A percentile compares a stretch with the other conserved stretches of the same genome.
Evolutionary conservation across 768 basidiomycete species (phyloP).

Genomic region (Amanita exitialis): DNA sequence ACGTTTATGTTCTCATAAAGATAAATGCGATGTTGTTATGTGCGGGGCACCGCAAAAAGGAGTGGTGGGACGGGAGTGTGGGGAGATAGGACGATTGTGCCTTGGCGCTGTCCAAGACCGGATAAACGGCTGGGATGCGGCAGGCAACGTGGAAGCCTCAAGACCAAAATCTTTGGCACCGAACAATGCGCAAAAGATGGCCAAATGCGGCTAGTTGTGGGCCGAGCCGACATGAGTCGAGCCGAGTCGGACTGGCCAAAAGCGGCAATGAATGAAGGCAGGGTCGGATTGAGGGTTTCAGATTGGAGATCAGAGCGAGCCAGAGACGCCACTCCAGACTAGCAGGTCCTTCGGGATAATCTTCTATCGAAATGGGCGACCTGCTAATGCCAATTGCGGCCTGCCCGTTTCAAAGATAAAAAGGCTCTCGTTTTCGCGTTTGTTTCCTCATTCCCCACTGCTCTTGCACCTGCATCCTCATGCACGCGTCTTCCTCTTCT

Average conservation of each 20-base stretch:
- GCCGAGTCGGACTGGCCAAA: background rate
- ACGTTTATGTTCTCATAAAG: background rate
- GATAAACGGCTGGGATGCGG: background rate
- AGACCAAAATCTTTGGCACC: background rate
- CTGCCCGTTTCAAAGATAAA: slow-evolving; percentile 18
- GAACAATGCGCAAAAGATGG: background rate
- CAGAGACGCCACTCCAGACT: slow-evolving; percentile 3
- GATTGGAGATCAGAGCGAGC: no score
- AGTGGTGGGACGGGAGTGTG: no score
- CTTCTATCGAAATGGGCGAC: no score
- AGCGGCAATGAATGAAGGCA: slow-evolving; percentile 1
- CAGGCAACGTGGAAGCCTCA: background rate
- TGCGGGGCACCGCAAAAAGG: no score
- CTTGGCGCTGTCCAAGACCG: background rate
- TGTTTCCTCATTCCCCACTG: slow-evolving; percentile 14
- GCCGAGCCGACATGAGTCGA: background rate
- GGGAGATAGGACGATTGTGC: background rate
- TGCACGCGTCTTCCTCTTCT: slow-evolving; percentile 9
- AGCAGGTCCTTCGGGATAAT: slow-evolving; percentile 8
- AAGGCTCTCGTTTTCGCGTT: slow-evolving; percentile 17
- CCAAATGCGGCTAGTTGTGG: background rate
- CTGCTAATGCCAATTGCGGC: slow-evolving; percentile 4
- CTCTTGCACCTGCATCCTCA: background rate
- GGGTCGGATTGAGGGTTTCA: slow-evolving; percentile 3
- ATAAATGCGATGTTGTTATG: no score